Evolutionary conservation across 2,329 filamentous ascomycete genomes (phyloP), one percentile per base, ranked within the genome.

Genomic region (Clonostachys rhizophaga): DNA sequence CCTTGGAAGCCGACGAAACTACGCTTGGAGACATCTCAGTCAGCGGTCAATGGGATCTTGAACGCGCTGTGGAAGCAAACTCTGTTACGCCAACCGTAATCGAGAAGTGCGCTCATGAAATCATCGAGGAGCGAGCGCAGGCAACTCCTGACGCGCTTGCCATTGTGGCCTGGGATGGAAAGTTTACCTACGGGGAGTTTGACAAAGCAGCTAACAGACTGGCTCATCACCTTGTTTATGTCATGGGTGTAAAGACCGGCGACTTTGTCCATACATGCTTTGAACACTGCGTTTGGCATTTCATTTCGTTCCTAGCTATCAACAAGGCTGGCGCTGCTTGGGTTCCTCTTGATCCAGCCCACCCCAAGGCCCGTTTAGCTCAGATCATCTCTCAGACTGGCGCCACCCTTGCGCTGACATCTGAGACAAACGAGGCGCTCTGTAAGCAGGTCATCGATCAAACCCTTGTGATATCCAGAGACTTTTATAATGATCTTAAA

Each of bases 131-230:
- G 18, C 24, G 14, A 17, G 43, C 34, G 2, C 14, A 45, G 33
- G 34, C 34, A 3, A 13, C 30, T 33, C 68, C 70, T 1, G 47
- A 54, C 14, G 56, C 59, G 13, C 52, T 57, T 5, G 56, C 58
- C 16, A 48, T 60, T 9, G 39, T 47, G 18, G 49, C 53, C 1
- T 60, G 57, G 58, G 57, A 60, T 45, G 54, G 52, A 6, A 9
- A 40, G 2, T 47, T 56, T 16, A 57, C 57, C 2, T 59, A 57
- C 49, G 43, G 44, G 2, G 47, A 64, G 4, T 47, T 66, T 6
- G 46, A 58, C 1, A 50, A 56, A 2, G 58, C 68, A 13, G 73
- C 75, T 2, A 68, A 65, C 34, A 54, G 54, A 1, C 61, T 77
- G 11, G 73, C 72, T 5, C 54, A 55, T 5, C 59, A 69, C 47